Percentiles rank a stretch among this genome's conserved stretches.
These are phyloP conservation scores for Xylaria sp. DNA, from an alignment of 2,329 filamentous ascomycete genomes.

Conservation along the genomic window DNA sequence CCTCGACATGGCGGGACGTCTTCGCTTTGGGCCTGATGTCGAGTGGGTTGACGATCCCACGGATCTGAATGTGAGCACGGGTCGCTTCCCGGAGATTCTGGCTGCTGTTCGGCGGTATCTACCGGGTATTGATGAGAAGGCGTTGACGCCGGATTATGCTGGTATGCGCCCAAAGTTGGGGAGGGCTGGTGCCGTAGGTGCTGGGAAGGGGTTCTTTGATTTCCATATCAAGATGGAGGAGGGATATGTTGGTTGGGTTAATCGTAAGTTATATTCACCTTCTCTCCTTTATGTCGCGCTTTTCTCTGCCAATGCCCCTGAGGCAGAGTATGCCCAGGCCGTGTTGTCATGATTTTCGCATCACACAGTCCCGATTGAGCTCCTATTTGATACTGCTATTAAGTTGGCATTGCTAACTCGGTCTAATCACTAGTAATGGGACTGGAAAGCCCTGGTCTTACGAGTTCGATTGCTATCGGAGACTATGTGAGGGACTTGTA, in stretches of 20 bases:
- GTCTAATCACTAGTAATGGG: slow-evolving; percentile 53
- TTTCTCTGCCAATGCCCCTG: neutral
- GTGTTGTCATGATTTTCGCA: neutral
- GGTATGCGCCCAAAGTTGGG: slow-evolving; percentile 85
- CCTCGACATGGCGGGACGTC: slow-evolving; percentile 74
- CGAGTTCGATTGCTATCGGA: slow-evolving; percentile 78
- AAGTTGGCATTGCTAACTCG: neutral
- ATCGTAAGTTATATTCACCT: slow-evolving; percentile 37
- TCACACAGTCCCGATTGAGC: too few species aligned
- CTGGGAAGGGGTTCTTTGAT: slow-evolving; percentile 70
- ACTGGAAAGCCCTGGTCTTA: slow-evolving; percentile 90
- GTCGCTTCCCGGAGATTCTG: slow-evolving; percentile 61
- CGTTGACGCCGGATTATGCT: slow-evolving; percentile 76
- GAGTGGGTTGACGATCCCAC: slow-evolving; percentile 76
- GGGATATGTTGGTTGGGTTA: slow-evolving; percentile 77
- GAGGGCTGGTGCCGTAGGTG: slow-evolving; percentile 52
- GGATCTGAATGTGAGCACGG: slow-evolving; percentile 63
- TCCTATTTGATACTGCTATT: neutral
- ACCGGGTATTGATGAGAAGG: slow-evolving; percentile 61
- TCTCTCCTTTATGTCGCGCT: neutral
- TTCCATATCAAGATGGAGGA: slow-evolving; percentile 76
- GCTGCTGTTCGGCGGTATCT: slow-evolving; percentile 74
- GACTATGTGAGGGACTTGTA: slow-evolving; percentile 60
- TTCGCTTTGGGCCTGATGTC: slow-evolving; percentile 91
- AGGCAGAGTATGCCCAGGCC: neutral